phyloP scores from a whole-genome alignment of 2,329 filamentous ascomycete species.

The Trichoderma semiorbis region DNA sequence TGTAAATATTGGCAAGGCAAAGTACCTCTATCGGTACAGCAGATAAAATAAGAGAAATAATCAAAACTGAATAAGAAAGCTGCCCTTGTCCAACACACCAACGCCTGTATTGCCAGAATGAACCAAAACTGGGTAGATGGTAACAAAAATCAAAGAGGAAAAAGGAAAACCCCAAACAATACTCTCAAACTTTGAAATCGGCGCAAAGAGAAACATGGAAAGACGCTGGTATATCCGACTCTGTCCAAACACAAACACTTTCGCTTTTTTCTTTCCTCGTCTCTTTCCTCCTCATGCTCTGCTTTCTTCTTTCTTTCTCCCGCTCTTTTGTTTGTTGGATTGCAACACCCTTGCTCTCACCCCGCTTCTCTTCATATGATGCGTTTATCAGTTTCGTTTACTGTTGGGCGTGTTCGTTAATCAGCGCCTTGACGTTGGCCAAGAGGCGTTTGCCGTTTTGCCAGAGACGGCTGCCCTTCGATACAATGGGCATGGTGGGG shows the following conservation, averaged over 20 bases:
- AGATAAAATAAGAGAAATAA: background rate
- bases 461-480: slow-evolving; percentile 36
- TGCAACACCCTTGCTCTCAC: background rate
- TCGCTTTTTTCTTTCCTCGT: background rate
- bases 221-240: slow-evolving; percentile 2
- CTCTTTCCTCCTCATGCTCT: background rate
- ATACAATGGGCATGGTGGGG: slow-evolving; percentile 55
- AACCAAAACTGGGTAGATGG: background rate
- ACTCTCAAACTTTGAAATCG: background rate
- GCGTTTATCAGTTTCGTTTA: slow-evolving; percentile 18
- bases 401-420: slow-evolving; percentile 32
- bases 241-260: background rate
- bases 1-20: background rate
- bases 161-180: background rate
- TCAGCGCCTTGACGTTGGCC: slow-evolving; percentile 29
- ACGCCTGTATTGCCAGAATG: background rate
- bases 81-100: background rate
- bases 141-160: background rate
- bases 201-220: background rate
- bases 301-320: background rate
- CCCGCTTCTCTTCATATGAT: too few relatives aligned
- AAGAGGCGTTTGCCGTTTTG: slow-evolving; percentile 32
- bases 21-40: background rate
- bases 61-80: background rate
- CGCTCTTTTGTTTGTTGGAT: background rate